Evolutionary conservation across 441 rosid species (phyloP), one percentile per base, ranked within the genome.

Genomic region (Macaranga tanarius): DNA sequence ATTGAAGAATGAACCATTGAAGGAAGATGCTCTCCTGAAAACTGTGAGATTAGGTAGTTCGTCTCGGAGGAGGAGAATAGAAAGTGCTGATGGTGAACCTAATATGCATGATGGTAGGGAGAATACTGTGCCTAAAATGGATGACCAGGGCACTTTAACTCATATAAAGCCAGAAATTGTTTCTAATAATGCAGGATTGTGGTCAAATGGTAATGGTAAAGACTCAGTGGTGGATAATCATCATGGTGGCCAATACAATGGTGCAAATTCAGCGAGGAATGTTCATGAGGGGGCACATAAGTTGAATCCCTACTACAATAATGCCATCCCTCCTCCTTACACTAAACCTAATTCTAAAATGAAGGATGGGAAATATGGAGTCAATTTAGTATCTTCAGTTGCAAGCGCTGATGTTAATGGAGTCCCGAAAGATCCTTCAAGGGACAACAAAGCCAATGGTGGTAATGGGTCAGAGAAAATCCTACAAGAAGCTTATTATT

Each of bases 301-400:
- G 84, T 47, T 69, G 79, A 84, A 80, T 69, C 63, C 87, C 57
- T 67, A 68, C 62, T 57, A 67, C 66, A 84, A 76, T 58, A 85
- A 74, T 68, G 79, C 82, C 31, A 78, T 92, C 62, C 97, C 97
- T 23, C 99, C 99, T 73, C 99, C 99, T 38, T 92, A 95, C 75
- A 90, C 89, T 45, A 92, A 92, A 73, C 81, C 89, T 28, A 85
- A 73, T 75, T 58, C 65, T 65, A 91, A 82, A 81, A 44, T 79
- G 56, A 90, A 77, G 85, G 90, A 83, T 20, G 76, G 62, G 66
- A 79, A 71, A 70, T 67, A 70, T 75, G 84, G 75, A 71, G 84
- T 79, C 68, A 81, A 65, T 75, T 56, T 73, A 19, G 86, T 74
- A 69, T 72, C 81, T 79, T 66, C 86, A 55, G 70, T 69, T 67